Conservation (phyloP, 306 rosid genomes). For the Prosopis cineraria region DNA sequence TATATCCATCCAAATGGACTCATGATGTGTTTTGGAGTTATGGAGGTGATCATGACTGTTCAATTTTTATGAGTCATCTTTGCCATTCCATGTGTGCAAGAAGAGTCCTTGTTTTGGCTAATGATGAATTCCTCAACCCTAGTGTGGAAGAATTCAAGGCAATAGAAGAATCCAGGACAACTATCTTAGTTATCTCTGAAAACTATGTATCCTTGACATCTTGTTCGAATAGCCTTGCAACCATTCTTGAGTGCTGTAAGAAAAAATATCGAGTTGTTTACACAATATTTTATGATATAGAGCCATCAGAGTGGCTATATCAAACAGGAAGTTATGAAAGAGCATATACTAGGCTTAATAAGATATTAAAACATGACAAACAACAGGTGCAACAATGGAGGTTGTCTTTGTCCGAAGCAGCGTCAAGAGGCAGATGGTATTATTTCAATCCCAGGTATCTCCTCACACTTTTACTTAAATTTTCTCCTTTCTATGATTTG, state of each 20-base stretch:
- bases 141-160: neutral
- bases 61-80: neutral
- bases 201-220: neutral
- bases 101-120: neutral
- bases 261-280: neutral
- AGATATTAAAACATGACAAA: neutral
- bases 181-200: neutral
- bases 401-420: neutral
- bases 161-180: neutral
- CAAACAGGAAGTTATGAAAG: neutral
- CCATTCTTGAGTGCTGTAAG: neutral
- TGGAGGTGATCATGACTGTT: neutral
- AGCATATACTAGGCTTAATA: neutral
- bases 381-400: neutral
- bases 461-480: neutral
- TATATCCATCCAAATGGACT: neutral
- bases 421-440: fast-evolving
- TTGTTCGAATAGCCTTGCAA: neutral
- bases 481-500: neutral
- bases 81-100: neutral
- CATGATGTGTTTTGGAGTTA: neutral
- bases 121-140: neutral
- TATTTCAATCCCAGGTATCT: neutral
- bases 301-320: neutral
- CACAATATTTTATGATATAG: neutral